These are phyloP conservation scores for Harringtonia aguacate DNA, from an alignment of 2,329 filamentous ascomycete genomes.

Conservation along the genomic window DNA sequence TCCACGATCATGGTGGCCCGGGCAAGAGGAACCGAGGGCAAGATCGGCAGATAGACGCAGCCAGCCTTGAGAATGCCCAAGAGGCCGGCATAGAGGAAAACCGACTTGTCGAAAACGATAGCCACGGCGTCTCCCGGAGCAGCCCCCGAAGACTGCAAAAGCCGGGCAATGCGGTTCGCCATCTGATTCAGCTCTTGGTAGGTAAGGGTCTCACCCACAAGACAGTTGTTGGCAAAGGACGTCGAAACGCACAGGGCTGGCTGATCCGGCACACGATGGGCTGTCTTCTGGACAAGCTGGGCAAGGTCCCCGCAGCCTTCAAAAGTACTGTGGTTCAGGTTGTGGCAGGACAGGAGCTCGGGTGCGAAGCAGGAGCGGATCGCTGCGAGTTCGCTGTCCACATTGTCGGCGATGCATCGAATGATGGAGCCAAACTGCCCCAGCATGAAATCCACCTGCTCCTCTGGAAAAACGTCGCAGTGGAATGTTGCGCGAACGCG, in stretches of 20 bases:
- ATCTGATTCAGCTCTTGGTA: constrained; percentile 53
- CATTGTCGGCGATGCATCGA: constrained; percentile 17
- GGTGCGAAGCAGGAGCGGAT: constrained; percentile 18
- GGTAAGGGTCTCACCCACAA: constrained; percentile 36
- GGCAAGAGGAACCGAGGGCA: constrained; percentile 57
- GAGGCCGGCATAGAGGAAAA: constrained; percentile 61
- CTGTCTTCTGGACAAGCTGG: constrained; percentile 42
- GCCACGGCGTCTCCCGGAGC: constrained; percentile 50
- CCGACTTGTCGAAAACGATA: constrained; percentile 68
- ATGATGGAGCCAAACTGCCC: constrained; percentile 48
- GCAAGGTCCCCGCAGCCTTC: constrained; percentile 32
- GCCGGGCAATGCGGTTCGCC: constrained; percentile 53
- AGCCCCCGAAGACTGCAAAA: constrained; percentile 37
- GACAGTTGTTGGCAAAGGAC: constrained; percentile 26
- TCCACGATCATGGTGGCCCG: constrained; percentile 51
- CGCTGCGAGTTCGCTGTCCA: constrained; percentile 14
- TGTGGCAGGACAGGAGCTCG: constrained; percentile 36
- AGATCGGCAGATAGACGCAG: constrained; percentile 68
- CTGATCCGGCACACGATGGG: constrained; percentile 33
- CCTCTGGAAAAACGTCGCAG: constrained; percentile 34
- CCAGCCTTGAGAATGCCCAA: constrained; percentile 66
- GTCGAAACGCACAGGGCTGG: constrained; percentile 56
- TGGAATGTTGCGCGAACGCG: constrained; percentile 35
- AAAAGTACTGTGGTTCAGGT: constrained; percentile 24
- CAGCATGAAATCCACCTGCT: constrained; percentile 45